phyloP scores from a whole-genome alignment of 2,329 filamentous ascomycete genomes.

The Macroventuria anomochaeta region DNA sequence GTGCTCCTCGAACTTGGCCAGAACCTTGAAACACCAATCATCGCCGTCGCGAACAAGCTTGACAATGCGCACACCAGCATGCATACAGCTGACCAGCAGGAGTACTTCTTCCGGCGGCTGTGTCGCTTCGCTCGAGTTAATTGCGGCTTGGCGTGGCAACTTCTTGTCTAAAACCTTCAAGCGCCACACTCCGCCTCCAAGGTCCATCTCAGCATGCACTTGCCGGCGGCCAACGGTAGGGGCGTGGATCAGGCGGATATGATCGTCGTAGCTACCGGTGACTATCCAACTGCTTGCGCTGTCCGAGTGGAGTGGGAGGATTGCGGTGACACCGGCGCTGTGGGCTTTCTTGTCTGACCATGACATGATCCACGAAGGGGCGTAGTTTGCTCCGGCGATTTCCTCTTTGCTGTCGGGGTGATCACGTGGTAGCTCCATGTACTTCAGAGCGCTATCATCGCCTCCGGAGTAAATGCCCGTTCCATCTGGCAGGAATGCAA shows the following conservation, averaged over 20 bases:
- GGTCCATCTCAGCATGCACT: constrained; percentile 67
- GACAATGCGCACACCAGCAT: constrained; percentile 78
- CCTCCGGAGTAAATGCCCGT: constrained; percentile 71
- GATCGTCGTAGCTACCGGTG: constrained; percentile 92
- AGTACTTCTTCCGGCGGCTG: constrained; percentile 26
- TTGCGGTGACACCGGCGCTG: constrained; percentile 84
- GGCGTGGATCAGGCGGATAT: constrained; percentile 69
- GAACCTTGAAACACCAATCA: constrained; percentile 67
- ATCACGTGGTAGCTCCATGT: constrained; percentile 25
- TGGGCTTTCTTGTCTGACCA: constrained; percentile 67
- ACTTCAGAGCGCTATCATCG: constrained; percentile 72
- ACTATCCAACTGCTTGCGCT: constrained; percentile 64
- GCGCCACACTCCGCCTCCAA: constrained; percentile 88
- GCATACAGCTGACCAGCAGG: constrained; percentile 85
- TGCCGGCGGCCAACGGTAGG: constrained; percentile 50
- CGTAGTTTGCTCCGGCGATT: constrained; percentile 7
- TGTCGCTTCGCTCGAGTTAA: constrained; percentile 24
- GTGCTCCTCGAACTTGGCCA: constrained; percentile 81
- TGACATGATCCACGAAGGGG: constrained; percentile 23
- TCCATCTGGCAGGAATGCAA: constrained; percentile 60
- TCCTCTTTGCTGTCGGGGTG: constrained; percentile 7
- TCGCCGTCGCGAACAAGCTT: constrained; percentile 46
- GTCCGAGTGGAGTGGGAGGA: constrained; percentile 69
- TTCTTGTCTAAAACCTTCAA: constrained; percentile 65
- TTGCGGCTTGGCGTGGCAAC: constrained; percentile 16